phyloP scores from a whole-genome alignment of 2,329 filamentous ascomycete species.

The Ciborinia camelliae region DNA sequence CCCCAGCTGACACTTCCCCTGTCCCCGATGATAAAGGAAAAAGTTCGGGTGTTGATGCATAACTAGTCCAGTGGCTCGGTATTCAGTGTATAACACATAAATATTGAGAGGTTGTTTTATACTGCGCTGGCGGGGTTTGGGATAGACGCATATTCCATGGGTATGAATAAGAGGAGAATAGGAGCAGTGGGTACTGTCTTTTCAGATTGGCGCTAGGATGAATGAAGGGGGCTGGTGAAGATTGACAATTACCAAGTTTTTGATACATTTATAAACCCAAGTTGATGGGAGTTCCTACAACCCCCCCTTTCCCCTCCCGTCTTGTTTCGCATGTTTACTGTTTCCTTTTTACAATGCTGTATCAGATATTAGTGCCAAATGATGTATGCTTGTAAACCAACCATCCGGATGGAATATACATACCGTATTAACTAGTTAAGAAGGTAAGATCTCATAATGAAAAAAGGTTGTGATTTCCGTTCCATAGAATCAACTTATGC shows the following conservation, averaged over 20 bases:
- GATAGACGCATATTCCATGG: conserved; percentile 5
- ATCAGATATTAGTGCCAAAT: no score
- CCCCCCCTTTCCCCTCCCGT: no score
- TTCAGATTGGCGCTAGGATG: neutral
- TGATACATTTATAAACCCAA: neutral
- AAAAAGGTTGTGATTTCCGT: no score
- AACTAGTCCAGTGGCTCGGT: neutral
- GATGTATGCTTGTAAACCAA: no score
- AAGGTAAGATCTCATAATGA: no score
- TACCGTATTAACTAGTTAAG: no score
- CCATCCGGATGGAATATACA: no score
- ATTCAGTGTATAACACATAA: neutral
- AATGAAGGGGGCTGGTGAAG: neutral
- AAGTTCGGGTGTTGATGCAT: conserved; percentile 28
- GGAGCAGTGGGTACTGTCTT: conserved; percentile 1
- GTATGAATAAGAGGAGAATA: neutral
- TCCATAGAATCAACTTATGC: no score
- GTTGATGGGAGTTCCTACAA: neutral
- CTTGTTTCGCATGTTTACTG: no score
- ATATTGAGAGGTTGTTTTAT: conserved; percentile 2
- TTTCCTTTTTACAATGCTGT: no score
- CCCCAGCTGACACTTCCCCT: conserved; percentile 20
- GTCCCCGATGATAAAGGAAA: conserved; percentile 24
- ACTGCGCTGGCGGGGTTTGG: neutral
- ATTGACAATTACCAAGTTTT: neutral